These are phyloP conservation scores for Hyphopichia burtonii DNA, from an alignment of 1,139 yeast species.

Conservation along the genomic window DNA sequence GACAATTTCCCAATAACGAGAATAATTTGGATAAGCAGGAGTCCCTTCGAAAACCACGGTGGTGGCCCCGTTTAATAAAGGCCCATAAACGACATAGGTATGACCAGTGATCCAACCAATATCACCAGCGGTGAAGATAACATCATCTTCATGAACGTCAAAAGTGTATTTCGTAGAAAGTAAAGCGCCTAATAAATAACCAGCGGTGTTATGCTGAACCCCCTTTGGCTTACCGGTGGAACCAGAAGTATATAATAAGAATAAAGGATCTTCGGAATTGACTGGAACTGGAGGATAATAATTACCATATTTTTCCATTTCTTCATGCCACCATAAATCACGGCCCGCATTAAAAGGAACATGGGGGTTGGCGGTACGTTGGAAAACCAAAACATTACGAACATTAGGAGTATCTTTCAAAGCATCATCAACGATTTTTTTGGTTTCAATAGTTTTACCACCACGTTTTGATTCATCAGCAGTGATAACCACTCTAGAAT, in stretches of 20 bases:
- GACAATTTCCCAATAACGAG: constrained; percentile 83
- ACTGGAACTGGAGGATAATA: constrained; percentile 63
- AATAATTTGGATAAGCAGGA: constrained; percentile 77
- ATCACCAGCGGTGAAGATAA: constrained; percentile 82
- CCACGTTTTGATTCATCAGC: constrained; percentile 83
- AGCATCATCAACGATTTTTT: constrained; percentile 81
- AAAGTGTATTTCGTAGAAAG: constrained; percentile 72
- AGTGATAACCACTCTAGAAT: constrained; percentile 70
- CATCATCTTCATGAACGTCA: constrained; percentile 72
- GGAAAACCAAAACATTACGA: constrained; percentile 64
- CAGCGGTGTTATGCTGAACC: constrained; percentile 74
- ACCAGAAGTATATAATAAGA: constrained; percentile 66
- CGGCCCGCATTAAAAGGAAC: constrained; percentile 62
- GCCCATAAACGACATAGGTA: constrained; percentile 81
- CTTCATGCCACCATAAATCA: constrained; percentile 84
- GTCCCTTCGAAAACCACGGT: constrained; percentile 85
- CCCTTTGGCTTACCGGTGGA: constrained; percentile 74
- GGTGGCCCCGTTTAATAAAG: constrained; percentile 74
- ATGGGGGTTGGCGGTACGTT: constrained; percentile 68
- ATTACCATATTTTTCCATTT: constrained; percentile 63
- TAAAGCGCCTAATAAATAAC: constrained; percentile 70
- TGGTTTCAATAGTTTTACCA: constrained; percentile 79
- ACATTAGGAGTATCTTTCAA: constrained; percentile 68
- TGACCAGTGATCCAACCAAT: constrained; percentile 92
- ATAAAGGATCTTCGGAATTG: constrained; percentile 60